Evolutionary conservation across 2,329 filamentous ascomycete species (phyloP).

Genomic region (Ascosphaera acerosa): DNA sequence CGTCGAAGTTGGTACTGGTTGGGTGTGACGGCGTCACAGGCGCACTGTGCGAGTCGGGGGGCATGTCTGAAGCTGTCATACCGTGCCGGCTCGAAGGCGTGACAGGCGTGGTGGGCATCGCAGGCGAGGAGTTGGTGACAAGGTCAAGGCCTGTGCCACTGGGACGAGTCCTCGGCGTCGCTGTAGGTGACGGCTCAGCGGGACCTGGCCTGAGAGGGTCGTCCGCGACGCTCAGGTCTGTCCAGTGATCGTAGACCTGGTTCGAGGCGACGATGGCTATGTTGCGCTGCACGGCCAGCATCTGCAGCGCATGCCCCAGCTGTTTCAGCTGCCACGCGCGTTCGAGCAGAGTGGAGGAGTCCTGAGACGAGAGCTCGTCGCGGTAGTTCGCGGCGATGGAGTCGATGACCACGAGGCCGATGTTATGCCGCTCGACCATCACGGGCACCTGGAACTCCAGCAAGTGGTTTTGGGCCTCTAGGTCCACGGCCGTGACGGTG

Average conservation of each 20-base stretch:
- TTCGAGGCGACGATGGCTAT: conserved; percentile 82
- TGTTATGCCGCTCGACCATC: conserved; percentile 44
- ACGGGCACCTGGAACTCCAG: conserved; percentile 79
- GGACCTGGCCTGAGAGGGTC: not conserved
- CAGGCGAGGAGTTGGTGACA: not conserved
- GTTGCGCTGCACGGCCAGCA: conserved; percentile 46
- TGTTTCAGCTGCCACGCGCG: conserved; percentile 53
- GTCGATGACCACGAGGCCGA: conserved; percentile 69
- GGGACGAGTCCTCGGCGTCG: too few relatives aligned
- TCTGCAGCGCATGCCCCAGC: conserved; percentile 46
- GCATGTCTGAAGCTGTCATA: conserved; percentile 3
- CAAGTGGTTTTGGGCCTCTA: conserved; percentile 91
- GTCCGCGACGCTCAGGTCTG: conserved; percentile 2
- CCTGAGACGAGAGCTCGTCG: conserved; percentile 36
- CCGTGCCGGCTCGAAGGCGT: conserved; percentile 1
- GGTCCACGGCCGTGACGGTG: conserved; percentile 61
- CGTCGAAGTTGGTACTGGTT: conserved; percentile 1
- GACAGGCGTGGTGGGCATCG: not conserved
- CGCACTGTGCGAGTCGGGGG: not conserved
- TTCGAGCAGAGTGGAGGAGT: conserved; percentile 35
- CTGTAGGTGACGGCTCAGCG: not conserved
- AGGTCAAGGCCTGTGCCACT: not conserved
- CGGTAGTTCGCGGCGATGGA: conserved; percentile 90
- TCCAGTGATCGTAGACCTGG: conserved; percentile 67
- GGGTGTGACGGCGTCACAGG: not conserved